Base-by-base conservation (phyloP, 306 rosid species). In the Bauhinia variegata region DNA sequence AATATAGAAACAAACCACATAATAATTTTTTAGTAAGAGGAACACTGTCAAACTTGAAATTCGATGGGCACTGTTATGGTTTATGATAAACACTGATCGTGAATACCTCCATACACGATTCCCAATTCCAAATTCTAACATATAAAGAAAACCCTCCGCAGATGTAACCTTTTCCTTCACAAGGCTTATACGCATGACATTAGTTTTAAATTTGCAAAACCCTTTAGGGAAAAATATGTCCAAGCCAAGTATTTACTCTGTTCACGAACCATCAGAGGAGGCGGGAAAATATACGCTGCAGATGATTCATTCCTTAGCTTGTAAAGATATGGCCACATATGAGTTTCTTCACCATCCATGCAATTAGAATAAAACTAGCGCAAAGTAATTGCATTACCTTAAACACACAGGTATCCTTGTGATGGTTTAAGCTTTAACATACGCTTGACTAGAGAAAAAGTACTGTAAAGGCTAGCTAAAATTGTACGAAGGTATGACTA, bases 341-440 rank as follows among this genome's bases (percentile, higher is more conserved):
- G n/a, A n/a, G 44, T 9, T 75, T 57, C 15, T 7, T 41, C n/a
- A 63, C 36, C 32, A 17, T 39, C 55, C 68, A 57, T 17, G 54
- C 47, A 57, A 54, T 65, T 41, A 41, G 17, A 28, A 28, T 11
- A 33, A 69, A 17, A 23, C 2, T 15, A 57, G 54, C 46, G 17
- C 48, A 13, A 56, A 17, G 30, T n/a, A n/a, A n/a, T n/a, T n/a
- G 34, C 6, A 43, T 43, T 28, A 2, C 52, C 0, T 13, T 31
- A 42, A 42, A 48, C 18, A 41, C 31, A 42, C 42, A 23, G 2
- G 15, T 31, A 11, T 28, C 18, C 11, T 16, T 5, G 28, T 2
- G 30, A 39, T 33, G 2, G 36, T 42, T 50, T 33, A 38, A 36
- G 18, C 38, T 70, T 19, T 39, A 59, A 23, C 3, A 46, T 34